Evolutionary conservation across 75 land plant genomes (phyloP).

Genomic region (Pinus taeda): DNA sequence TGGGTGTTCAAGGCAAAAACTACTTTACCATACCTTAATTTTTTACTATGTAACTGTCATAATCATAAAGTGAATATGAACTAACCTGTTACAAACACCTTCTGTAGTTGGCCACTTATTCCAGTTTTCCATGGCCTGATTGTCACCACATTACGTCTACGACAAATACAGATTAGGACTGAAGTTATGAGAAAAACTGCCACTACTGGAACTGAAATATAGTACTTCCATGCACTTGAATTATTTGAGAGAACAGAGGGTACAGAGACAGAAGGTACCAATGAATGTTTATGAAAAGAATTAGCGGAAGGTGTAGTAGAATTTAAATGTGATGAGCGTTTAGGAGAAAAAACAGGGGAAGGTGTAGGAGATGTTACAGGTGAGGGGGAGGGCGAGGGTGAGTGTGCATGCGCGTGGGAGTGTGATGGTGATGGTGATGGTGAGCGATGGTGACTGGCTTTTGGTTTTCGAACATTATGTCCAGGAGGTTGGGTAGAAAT

Average conservation of each 20-base stretch:
- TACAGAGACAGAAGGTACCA: slow-evolving; percentile 7
- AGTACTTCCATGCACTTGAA: background rate
- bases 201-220: slow-evolving; percentile 16
- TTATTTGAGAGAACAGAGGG: background rate
- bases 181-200: slow-evolving; percentile 16
- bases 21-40: background rate
- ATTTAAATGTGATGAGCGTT: background rate
- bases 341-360: no score
- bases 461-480: no score
- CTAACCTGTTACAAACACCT: slow-evolving; percentile 67
- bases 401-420: background rate
- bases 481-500: no score
- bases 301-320: slow-evolving; percentile 24
- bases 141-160: slow-evolving; percentile 30
- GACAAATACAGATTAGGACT: slow-evolving; percentile 13
- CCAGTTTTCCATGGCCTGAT: slow-evolving; percentile 78
- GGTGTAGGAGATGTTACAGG: background rate
- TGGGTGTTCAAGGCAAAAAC: background rate
- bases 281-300: slow-evolving; percentile 6
- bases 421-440: background rate
- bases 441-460: background rate
- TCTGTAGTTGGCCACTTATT: slow-evolving; percentile 72
- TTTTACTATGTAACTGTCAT: background rate
- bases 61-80: slow-evolving; percentile 5
- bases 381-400: background rate